Evolutionary conservation across 805 yeast species (phyloP).

Genomic region (Metschnikowia peoriensis): DNA sequence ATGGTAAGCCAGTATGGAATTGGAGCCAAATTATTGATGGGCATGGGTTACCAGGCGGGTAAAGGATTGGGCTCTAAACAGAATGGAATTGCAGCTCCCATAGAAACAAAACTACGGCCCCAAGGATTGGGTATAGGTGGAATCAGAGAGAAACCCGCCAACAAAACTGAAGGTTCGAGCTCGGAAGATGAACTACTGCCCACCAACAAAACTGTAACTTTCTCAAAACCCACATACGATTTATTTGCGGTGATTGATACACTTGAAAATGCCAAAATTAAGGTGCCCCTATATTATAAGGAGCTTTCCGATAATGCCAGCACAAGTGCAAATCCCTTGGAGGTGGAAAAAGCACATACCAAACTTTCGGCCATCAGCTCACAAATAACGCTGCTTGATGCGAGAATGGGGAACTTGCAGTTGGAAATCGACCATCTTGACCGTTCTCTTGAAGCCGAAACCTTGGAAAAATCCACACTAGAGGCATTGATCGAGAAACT

Average conservation of each 20-base stretch:
- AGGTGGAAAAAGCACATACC: slow-evolving; percentile 14
- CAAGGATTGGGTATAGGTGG: slow-evolving; percentile 77
- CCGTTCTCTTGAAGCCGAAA: slow-evolving; percentile 1
- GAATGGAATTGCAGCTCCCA: slow-evolving; percentile 78
- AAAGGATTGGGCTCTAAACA: slow-evolving; percentile 75
- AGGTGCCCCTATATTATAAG: slow-evolving; percentile 37
- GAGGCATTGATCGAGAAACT: slow-evolving; percentile 1
- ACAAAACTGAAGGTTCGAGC: slow-evolving; percentile 11
- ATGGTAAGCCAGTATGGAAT: slow-evolving; percentile 58
- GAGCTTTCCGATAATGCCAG: slow-evolving; percentile 27
- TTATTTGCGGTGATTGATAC: slow-evolving; percentile 36
- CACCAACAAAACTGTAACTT: slow-evolving; percentile 19
- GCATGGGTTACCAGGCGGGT: slow-evolving; percentile 88
- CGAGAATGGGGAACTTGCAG: slow-evolving; percentile 1
- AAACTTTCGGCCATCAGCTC: slow-evolving; percentile 16
- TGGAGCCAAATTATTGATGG: slow-evolving; percentile 73
- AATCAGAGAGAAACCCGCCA: slow-evolving; percentile 33
- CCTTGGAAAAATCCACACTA: background rate
- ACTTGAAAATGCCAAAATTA: slow-evolving; percentile 32
- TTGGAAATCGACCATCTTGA: slow-evolving; percentile 8
- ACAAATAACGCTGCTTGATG: slow-evolving; percentile 16
- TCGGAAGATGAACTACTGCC: slow-evolving; percentile 10
- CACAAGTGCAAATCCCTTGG: slow-evolving; percentile 4
- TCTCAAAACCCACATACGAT: slow-evolving; percentile 18
- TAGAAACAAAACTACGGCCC: slow-evolving; percentile 65